Evolutionary conservation across 2,329 filamentous ascomycete genomes (phyloP).

Genomic region (Fusarium sulawesiense): DNA sequence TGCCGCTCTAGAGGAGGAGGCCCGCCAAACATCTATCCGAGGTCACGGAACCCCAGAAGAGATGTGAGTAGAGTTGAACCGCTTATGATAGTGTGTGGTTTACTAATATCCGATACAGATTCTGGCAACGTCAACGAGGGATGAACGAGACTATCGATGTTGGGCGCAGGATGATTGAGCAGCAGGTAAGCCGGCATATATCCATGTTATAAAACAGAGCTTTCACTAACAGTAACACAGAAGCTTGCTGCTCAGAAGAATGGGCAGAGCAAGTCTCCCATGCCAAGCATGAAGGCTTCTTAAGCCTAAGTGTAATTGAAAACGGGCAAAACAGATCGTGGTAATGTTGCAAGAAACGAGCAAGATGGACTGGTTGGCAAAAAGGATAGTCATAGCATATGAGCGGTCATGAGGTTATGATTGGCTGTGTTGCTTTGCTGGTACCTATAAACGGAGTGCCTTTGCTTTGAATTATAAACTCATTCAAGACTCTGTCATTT

Average conservation of each 20-base stretch:
- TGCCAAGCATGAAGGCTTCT: conserved; percentile 40
- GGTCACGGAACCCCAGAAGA: conserved; percentile 65
- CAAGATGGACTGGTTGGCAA: neutral
- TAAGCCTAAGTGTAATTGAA: neutral
- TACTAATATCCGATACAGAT: conserved; percentile 54
- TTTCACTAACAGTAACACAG: conserved; percentile 15
- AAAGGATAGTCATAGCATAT: conserved; percentile 11
- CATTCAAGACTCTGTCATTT: neutral
- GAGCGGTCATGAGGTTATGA: conserved; percentile 31
- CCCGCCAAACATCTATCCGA: conserved; percentile 61
- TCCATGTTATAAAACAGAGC: neutral
- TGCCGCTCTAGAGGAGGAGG: conserved; percentile 72
- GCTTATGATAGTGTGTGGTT: neutral
- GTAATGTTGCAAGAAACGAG: neutral
- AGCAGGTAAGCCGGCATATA: conserved; percentile 48
- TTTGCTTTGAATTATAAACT: conserved; percentile 11
- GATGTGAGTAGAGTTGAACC: conserved; percentile 51
- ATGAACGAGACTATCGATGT: conserved; percentile 68
- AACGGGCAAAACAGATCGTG: neutral
- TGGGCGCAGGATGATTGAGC: conserved; percentile 66
- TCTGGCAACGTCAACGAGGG: conserved; percentile 71
- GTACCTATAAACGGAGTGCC: neutral
- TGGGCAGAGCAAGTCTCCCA: conserved; percentile 29
- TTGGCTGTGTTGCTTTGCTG: conserved; percentile 1
- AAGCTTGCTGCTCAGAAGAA: conserved; percentile 28